Percentiles rank a stretch among this genome's conserved stretches.
Evolutionary conservation across 257 asterid genomes (phyloP).

Genomic region (Solanum chiquidenum): DNA sequence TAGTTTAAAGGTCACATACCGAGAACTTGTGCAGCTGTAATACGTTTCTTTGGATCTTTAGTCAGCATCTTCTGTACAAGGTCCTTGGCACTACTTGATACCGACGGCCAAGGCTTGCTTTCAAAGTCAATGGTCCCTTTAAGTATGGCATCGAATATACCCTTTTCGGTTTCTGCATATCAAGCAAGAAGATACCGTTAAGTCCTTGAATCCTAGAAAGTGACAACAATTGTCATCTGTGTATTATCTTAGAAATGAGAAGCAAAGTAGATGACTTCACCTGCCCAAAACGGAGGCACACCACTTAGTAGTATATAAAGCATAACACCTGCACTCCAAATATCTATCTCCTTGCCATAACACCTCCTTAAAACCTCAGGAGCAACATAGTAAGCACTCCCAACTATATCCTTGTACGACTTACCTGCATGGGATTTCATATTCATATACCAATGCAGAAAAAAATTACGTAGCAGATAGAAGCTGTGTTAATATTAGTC

Average conservation of each 20-base stretch:
- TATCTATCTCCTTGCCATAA: constrained; percentile 70
- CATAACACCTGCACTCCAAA: constrained; percentile 92
- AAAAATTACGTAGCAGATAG: not conserved
- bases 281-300: constrained; percentile 90
- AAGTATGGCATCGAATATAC: constrained; percentile 55
- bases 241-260: not conserved
- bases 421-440: constrained; percentile 38
- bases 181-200: not conserved
- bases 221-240: not conserved
- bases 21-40: constrained; percentile 75
- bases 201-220: not conserved
- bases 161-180: constrained; percentile 54
- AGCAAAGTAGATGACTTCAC: constrained; percentile 15
- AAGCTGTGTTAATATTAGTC: not conserved
- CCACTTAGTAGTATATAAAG: constrained; percentile 76
- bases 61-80: constrained; percentile 64
- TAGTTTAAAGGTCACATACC: constrained; percentile 23
- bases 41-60: constrained; percentile 48
- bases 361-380: constrained; percentile 68
- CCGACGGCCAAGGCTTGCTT: constrained; percentile 64
- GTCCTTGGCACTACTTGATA: constrained; percentile 69
- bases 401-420: constrained; percentile 60
- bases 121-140: constrained; percentile 60
- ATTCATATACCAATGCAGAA: not conserved
- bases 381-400: constrained; percentile 86